phyloP scores from a whole-genome alignment of 179 eudicot genomes.

The Pouteria campechiana region DNA sequence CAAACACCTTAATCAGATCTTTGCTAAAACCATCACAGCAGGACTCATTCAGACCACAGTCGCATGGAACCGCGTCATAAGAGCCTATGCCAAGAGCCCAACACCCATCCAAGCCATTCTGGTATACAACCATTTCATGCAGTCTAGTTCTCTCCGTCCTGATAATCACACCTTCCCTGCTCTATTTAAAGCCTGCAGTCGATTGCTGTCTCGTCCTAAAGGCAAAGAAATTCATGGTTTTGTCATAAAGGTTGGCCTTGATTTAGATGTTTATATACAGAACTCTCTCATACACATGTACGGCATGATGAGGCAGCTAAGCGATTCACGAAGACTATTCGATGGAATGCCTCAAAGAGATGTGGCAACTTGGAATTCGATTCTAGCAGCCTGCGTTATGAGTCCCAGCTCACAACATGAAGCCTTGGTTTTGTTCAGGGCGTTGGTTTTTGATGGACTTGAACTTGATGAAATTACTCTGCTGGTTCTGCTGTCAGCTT shows the following conservation, averaged over 20 bases:
- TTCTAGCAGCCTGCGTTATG: not conserved
- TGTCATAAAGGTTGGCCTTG: slow-evolving; percentile 8
- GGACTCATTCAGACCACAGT: slow-evolving; percentile 6
- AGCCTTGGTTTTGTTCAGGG: slow-evolving; percentile 5
- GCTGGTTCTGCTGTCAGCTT: slow-evolving; percentile 7
- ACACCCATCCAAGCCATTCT: slow-evolving; percentile 14
- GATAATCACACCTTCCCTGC: slow-evolving; percentile 11
- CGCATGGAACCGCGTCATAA: slow-evolving; percentile 9
- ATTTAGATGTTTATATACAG: slow-evolving; percentile 3
- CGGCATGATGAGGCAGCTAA: not conserved
- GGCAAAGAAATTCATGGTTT: slow-evolving; percentile 11
- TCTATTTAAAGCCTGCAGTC: slow-evolving; percentile 8
- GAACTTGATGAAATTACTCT: slow-evolving; percentile 11
- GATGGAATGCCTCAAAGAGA: slow-evolving; percentile 11
- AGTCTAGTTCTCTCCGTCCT: not conserved
- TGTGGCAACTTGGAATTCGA: slow-evolving; percentile 10
- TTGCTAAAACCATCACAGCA: slow-evolving; percentile 4
- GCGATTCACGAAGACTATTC: slow-evolving; percentile 2
- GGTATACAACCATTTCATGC: slow-evolving; percentile 7
- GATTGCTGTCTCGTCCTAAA: not conserved
- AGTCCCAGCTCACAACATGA: not conserved
- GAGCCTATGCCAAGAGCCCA: slow-evolving; percentile 7
- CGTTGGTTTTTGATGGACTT: slow-evolving; percentile 1
- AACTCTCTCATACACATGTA: slow-evolving; percentile 14
- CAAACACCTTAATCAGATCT: slow-evolving; percentile 13